These are phyloP conservation scores for Candida easanensis DNA, from an alignment of 805 yeast species.

Conservation along the genomic window DNA sequence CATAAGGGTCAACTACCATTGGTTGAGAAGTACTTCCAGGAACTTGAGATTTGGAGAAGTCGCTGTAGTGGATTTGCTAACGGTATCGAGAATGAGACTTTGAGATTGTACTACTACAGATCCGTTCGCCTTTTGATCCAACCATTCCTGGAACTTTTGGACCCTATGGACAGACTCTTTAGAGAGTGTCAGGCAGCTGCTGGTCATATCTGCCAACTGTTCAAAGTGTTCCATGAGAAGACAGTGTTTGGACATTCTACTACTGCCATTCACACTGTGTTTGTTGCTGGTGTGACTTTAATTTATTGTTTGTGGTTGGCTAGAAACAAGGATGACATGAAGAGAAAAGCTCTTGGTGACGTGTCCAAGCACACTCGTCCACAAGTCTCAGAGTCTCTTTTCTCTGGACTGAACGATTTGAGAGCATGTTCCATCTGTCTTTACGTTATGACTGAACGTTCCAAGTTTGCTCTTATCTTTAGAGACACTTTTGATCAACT, in stretches of 20 bases:
- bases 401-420: slow-evolving; percentile 58
- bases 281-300: slow-evolving; percentile 66
- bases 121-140: slow-evolving; percentile 59
- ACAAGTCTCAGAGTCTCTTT: slow-evolving; percentile 48
- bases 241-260: slow-evolving; percentile 63
- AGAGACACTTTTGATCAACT: slow-evolving; percentile 68
- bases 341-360: slow-evolving; percentile 53
- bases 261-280: slow-evolving; percentile 63
- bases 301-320: slow-evolving; percentile 67
- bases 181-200: slow-evolving; percentile 71
- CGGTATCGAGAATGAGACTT: slow-evolving; percentile 57
- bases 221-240: slow-evolving; percentile 60
- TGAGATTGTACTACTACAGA: slow-evolving; percentile 56
- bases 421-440: slow-evolving; percentile 63
- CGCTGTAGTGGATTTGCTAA: slow-evolving; percentile 45
- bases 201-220: slow-evolving; percentile 63
- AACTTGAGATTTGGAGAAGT: slow-evolving; percentile 55
- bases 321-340: slow-evolving; percentile 56
- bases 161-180: slow-evolving; percentile 58
- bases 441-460: slow-evolving; percentile 65
- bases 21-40: slow-evolving; percentile 51
- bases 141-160: slow-evolving; percentile 59
- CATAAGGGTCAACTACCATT: slow-evolving; percentile 41
- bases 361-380: slow-evolving; percentile 60
- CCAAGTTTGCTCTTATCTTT: slow-evolving; percentile 57